Percentiles rank a stretch among this genome's conserved stretches.
Evolutionary conservation across 176 grass and related monocot species (phyloP).

Genomic region (Oryza meridionalis): DNA sequence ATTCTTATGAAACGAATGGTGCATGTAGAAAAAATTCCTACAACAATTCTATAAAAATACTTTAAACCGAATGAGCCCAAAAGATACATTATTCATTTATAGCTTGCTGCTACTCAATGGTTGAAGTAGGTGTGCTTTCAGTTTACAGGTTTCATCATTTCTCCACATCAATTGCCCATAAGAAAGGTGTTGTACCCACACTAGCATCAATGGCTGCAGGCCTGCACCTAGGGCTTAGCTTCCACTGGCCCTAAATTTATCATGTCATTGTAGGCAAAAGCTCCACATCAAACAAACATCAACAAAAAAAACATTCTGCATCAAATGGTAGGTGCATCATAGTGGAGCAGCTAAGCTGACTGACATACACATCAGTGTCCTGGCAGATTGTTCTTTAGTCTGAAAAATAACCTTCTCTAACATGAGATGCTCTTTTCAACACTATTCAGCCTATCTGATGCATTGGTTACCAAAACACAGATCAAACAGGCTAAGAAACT

Average conservation of each 20-base stretch:
- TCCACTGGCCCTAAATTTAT: not conserved
- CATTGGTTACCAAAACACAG: not conserved
- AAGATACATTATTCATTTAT: no score
- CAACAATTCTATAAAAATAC: no score
- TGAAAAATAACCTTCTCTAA: not conserved
- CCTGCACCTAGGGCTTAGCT: slow-evolving; percentile 10
- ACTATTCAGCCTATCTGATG: not conserved
- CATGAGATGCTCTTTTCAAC: not conserved
- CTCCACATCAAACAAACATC: slow-evolving; percentile 2
- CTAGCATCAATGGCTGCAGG: not conserved
- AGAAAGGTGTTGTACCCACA: not conserved
- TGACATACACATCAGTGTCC: not conserved
- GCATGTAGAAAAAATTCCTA: no score
- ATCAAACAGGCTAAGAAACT: not conserved
- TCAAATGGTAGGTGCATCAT: slow-evolving; percentile 4
- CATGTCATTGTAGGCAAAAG: not conserved
- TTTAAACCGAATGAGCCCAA: no score
- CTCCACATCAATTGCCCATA: not conserved
- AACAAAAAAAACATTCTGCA: slow-evolving; percentile 9
- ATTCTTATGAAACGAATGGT: no score
- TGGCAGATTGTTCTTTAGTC: not conserved
- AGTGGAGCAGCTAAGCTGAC: not conserved
- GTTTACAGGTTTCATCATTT: slow-evolving; percentile 22
- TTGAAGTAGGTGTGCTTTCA: not conserved
- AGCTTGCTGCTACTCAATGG: not conserved